A percentile compares a stretch with the other conserved stretches of the same genome.
phyloP scores from a whole-genome alignment of 306 rosid genomes.

The Citrullus amarus region DNA sequence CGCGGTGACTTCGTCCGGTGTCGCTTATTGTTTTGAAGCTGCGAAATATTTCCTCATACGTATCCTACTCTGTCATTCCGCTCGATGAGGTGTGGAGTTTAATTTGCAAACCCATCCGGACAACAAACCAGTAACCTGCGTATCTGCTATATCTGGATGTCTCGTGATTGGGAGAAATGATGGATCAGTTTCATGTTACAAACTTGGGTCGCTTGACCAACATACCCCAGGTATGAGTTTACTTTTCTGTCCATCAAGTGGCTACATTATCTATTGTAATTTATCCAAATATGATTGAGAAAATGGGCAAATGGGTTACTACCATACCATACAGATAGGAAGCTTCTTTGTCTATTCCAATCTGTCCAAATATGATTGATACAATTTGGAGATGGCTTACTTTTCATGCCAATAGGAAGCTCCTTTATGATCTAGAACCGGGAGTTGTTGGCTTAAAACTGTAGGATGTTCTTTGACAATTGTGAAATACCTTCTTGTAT shows the following conservation, averaged over 20 bases:
- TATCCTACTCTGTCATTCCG: slow-evolving; percentile 32
- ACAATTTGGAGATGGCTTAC: too few species aligned
- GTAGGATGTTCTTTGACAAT: background rate
- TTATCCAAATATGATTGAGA: background rate
- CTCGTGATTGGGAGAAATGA: slow-evolving; percentile 58
- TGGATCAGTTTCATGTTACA: slow-evolving; percentile 66
- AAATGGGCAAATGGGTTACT: background rate
- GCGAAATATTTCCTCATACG: slow-evolving; percentile 35
- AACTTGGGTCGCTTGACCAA: slow-evolving; percentile 54
- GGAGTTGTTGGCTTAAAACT: background rate
- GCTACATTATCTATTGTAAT: background rate
- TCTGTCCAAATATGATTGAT: background rate
- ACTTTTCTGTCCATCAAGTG: background rate
- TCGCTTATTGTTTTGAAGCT: slow-evolving; percentile 53
- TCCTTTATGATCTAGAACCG: background rate
- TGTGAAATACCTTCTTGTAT: background rate
- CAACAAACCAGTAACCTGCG: slow-evolving; percentile 34
- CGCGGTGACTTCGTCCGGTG: slow-evolving; percentile 54
- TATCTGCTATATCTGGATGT: slow-evolving; percentile 45
- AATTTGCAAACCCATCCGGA: slow-evolving; percentile 29
- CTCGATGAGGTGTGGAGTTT: slow-evolving; percentile 35
- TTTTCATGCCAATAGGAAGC: background rate
- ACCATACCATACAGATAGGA: background rate
- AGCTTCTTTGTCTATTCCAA: background rate
- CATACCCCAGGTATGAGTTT: slow-evolving; percentile 47